phyloP scores from a whole-genome alignment of 2,329 filamentous ascomycete genomes.

The Aspergillus eucalypticola region DNA sequence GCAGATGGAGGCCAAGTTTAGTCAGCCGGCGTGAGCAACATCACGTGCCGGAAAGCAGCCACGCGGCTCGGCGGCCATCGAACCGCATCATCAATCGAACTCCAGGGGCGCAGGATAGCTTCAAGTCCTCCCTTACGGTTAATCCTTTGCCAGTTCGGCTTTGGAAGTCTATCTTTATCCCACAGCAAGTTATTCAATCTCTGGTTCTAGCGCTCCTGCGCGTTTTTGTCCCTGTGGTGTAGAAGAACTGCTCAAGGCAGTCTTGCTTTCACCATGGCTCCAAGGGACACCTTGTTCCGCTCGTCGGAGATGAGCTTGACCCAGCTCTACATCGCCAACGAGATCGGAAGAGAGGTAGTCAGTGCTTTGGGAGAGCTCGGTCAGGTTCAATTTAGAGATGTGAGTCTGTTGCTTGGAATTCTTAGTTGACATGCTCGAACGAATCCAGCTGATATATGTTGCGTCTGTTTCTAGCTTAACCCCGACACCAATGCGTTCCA shows the following conservation, averaged over 20 bases:
- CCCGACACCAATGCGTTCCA: constrained; percentile 92
- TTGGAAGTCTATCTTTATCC: constrained; percentile 15
- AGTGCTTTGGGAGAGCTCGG: constrained; percentile 95
- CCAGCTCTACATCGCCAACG: constrained; percentile 98
- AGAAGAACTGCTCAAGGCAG: constrained; percentile 26
- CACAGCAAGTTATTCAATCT: background rate
- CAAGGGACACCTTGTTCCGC: constrained; percentile 94
- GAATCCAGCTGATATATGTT: constrained; percentile 20
- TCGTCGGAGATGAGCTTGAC: constrained; percentile 99
- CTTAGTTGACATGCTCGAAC: constrained; percentile 3
- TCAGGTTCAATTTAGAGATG: constrained; percentile 95
- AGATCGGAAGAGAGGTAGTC: constrained; percentile 97
- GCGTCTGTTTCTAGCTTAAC: constrained; percentile 67
- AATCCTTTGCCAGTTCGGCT: background rate
- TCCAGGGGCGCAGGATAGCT: constrained; percentile 1
- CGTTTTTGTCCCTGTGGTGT: constrained; percentile 20
- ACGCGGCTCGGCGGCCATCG: constrained; percentile 19
- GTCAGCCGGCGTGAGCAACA: background rate
- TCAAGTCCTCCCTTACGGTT: constrained; percentile 18
- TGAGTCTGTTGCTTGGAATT: constrained; percentile 51
- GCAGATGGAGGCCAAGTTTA: background rate
- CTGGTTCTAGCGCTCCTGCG: constrained; percentile 6
- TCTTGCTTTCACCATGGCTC: constrained; percentile 54
- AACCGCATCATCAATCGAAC: constrained; percentile 9
- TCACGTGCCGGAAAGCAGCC: constrained; percentile 26